These are phyloP conservation scores for Claviceps quebecensis DNA, from an alignment of 2,329 filamentous ascomycete genomes.

Conservation along the genomic window DNA sequence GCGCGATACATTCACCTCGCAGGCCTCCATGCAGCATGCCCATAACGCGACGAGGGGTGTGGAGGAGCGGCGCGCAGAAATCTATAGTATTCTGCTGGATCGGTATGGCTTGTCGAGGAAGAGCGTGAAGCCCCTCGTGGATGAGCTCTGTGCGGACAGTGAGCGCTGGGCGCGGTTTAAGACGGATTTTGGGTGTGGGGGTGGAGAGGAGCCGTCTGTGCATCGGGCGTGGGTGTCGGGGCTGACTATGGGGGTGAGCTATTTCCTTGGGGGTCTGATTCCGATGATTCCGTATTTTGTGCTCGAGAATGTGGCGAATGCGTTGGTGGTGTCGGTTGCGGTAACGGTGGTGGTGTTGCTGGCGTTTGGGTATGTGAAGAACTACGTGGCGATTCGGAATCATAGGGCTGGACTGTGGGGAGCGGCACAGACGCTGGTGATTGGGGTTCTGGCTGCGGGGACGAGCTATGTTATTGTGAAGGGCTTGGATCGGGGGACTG, in stretches of 20 bases:
- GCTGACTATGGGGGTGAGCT: conserved; percentile 51
- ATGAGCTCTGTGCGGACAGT: conserved; percentile 32
- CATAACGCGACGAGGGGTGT: conserved; percentile 28
- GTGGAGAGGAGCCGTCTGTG: conserved; percentile 28
- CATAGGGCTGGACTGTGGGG: conserved; percentile 41
- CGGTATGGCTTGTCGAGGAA: conserved; percentile 32
- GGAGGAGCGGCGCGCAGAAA: conserved; percentile 30
- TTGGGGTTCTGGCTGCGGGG: conserved; percentile 51
- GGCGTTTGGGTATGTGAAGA: conserved; percentile 52
- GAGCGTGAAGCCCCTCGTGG: conserved; percentile 31
- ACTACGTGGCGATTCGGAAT: conserved; percentile 36
- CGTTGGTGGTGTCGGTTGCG: conserved; percentile 43
- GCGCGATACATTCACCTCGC: conserved; percentile 33
- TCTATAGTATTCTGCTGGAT: conserved; percentile 36
- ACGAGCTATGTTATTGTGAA: conserved; percentile 51
- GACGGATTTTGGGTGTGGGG: conserved; percentile 43
- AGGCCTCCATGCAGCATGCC: conserved; percentile 29
- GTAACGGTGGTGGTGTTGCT: conserved; percentile 49
- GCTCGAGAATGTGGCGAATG: conserved; percentile 28
- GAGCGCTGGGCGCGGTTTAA: conserved; percentile 41
- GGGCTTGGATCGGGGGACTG: conserved; percentile 27
- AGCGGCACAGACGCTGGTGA: conserved; percentile 48
- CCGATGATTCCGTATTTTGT: conserved; percentile 59
- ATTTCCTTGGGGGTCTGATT: conserved; percentile 58
- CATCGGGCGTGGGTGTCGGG: conserved; percentile 40